A percentile compares a stretch with the other conserved stretches of the same genome.
phyloP scores from a whole-genome alignment of 495 filamentous ascomycete species.

The Xylaria palmicola region DNA sequence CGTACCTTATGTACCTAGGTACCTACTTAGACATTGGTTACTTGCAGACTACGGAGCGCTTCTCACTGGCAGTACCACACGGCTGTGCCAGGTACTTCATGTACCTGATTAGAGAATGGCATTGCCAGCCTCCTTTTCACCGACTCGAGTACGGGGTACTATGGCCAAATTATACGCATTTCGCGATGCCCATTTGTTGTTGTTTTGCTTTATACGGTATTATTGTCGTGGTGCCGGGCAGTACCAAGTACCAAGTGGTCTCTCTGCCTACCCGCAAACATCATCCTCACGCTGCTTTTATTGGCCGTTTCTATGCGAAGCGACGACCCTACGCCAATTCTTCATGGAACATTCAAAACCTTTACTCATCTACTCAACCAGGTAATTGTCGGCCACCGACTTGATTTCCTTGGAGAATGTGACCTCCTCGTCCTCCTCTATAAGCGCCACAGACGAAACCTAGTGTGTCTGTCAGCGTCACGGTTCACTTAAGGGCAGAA shows the following conservation, averaged over 20 bases:
- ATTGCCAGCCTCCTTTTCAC: background rate
- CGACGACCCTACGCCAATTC: background rate
- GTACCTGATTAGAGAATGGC: too few species aligned
- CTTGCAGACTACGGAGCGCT: too few species aligned
- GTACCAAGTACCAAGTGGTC: background rate
- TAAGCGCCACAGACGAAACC: slow-evolving; percentile 68
- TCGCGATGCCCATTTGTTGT: background rate
- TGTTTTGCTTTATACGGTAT: background rate
- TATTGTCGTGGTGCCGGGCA: background rate
- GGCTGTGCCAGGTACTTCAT: too few species aligned
- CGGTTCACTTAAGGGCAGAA: background rate
- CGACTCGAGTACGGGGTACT: background rate
- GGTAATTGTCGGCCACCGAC: slow-evolving; percentile 76
- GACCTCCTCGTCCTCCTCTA: slow-evolving; percentile 80
- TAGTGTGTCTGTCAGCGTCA: slow-evolving; percentile 31
- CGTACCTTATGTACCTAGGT: background rate
- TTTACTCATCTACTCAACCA: slow-evolving; percentile 62
- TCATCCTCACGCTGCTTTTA: background rate
- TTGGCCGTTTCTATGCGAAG: background rate
- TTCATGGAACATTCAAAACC: background rate
- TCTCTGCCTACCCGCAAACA: background rate
- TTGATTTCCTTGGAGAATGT: slow-evolving; percentile 87
- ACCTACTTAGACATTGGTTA: too few species aligned
- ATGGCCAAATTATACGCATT: too few species aligned
- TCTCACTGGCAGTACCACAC: too few species aligned